Evolutionary conservation across 2,329 filamentous ascomycete species (phyloP).

Genomic region (Pleoardoris graminearum): DNA sequence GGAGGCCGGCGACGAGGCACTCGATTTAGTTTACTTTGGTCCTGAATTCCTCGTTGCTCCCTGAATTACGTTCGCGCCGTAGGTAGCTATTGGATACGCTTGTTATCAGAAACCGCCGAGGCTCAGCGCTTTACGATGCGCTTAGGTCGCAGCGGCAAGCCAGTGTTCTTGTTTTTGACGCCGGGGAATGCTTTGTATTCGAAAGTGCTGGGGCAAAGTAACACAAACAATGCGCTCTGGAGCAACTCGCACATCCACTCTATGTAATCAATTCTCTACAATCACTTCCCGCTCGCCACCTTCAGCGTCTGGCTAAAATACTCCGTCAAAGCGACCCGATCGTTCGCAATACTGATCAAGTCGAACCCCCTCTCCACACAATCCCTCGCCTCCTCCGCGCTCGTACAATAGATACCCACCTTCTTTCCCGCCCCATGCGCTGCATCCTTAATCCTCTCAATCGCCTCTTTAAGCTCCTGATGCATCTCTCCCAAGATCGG

Average conservation of each 20-base stretch:
- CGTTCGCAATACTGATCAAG: conserved; percentile 54
- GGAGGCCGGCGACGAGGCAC: no score
- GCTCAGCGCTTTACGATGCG: no score
- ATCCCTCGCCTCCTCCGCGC: conserved; percentile 55
- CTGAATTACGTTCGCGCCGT: no score
- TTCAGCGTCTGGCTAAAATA: conserved; percentile 44
- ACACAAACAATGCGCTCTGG: no score
- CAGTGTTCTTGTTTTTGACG: no score
- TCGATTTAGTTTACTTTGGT: no score
- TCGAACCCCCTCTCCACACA: conserved; percentile 60
- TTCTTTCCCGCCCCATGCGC: conserved; percentile 58
- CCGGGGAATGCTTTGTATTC: no score
- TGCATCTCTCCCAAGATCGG: conserved; percentile 55
- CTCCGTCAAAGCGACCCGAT: conserved; percentile 51
- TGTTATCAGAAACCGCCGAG: no score
- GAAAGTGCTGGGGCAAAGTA: neutral
- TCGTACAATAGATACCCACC: conserved; percentile 59
- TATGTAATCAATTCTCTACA: no score
- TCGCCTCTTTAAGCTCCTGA: conserved; percentile 56
- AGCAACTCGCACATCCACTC: neutral
- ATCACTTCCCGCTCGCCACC: conserved; percentile 35
- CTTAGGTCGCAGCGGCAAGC: no score
- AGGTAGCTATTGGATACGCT: no score
- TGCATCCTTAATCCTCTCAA: conserved; percentile 55
- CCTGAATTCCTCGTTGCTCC: no score